Evolutionary conservation across 495 filamentous ascomycete genomes (phyloP).

Genomic region (Xylaria flabelliformis): DNA sequence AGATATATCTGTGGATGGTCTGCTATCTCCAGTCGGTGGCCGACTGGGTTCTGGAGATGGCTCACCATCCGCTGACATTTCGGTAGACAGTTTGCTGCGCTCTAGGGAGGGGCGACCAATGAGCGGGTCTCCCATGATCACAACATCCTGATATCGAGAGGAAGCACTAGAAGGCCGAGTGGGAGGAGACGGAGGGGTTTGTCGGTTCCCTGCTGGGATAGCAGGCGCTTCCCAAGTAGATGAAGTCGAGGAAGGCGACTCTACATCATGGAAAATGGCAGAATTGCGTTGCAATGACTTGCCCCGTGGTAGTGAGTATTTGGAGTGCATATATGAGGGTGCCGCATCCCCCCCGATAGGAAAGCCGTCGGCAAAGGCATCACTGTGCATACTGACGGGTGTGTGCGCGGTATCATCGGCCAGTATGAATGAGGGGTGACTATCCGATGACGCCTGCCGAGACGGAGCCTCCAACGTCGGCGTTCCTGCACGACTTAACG

Average conservation of each 20-base stretch:
- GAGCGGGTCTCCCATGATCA: conserved; percentile 47
- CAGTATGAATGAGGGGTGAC: conserved; percentile 65
- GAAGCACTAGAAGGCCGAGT: conserved; percentile 58
- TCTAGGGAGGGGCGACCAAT: conserved; percentile 49
- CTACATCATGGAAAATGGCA: conserved; percentile 65
- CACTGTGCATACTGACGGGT: conserved; percentile 68
- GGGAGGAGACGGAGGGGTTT: conserved; percentile 62
- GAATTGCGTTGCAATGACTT: conserved; percentile 76
- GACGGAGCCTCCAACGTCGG: conserved; percentile 65
- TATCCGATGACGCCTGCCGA: conserved; percentile 66
- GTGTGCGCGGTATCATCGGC: conserved; percentile 66
- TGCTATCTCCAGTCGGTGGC: conserved; percentile 54
- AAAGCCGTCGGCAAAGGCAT: conserved; percentile 58
- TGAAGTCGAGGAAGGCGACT: conserved; percentile 52
- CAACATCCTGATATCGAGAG: conserved; percentile 40
- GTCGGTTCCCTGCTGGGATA: conserved; percentile 54
- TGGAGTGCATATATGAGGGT: conserved; percentile 82
- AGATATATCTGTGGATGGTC: conserved; percentile 46
- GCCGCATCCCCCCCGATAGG: conserved; percentile 53
- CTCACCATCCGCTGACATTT: conserved; percentile 40
- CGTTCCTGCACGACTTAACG: conserved; percentile 78
- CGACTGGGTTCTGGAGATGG: conserved; percentile 53
- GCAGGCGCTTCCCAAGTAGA: conserved; percentile 67
- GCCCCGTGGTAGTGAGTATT: conserved; percentile 82
- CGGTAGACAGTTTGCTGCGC: conserved; percentile 53